These are phyloP conservation scores for Boletus pseudo-olivaceus DNA, from an alignment of 768 basidiomycete species.

Conservation along the genomic window DNA sequence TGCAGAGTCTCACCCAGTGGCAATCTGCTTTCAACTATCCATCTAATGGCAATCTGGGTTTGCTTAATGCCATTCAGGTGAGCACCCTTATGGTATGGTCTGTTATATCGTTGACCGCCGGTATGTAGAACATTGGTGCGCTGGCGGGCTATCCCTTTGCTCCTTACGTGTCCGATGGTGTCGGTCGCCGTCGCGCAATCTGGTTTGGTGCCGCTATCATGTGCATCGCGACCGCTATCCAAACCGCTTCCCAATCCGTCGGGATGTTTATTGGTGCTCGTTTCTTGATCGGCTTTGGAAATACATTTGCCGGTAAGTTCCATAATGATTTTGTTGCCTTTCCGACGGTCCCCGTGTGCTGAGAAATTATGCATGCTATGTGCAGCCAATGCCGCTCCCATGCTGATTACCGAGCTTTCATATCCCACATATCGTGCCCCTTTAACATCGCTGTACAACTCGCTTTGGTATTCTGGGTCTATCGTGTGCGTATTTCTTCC, in stretches of 20 bases:
- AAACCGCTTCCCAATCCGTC: slow-evolving; percentile 67
- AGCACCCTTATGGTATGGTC: neutral
- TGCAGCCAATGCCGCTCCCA: slow-evolving; percentile 67
- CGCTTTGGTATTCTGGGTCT: slow-evolving; percentile 84
- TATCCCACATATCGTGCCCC: slow-evolving; percentile 80
- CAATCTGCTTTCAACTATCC: slow-evolving; percentile 55
- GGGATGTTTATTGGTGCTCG: slow-evolving; percentile 81
- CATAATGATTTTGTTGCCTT: neutral
- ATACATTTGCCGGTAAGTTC: slow-evolving; percentile 59
- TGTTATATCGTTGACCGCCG: neutral
- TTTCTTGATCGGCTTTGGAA: slow-evolving; percentile 73
- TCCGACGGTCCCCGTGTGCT: neutral
- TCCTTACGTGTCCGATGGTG: slow-evolving; percentile 66
- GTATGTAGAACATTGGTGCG: slow-evolving; percentile 61
- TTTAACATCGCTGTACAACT: slow-evolving; percentile 75
- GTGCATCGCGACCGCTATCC: slow-evolving; percentile 62
- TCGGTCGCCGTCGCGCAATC: slow-evolving; percentile 64
- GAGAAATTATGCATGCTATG: neutral
- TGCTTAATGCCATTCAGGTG: slow-evolving; percentile 73
- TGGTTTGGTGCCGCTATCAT: slow-evolving; percentile 68
- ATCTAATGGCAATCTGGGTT: slow-evolving; percentile 52
- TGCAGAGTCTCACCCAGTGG: slow-evolving; percentile 73
- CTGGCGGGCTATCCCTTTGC: slow-evolving; percentile 68
- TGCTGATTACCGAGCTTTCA: slow-evolving; percentile 78
- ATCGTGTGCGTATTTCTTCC: slow-evolving; percentile 50